Evolutionary conservation across 371 early-diverging fungal genomes (phyloP).

Genomic region (Syncephalastrum contaminatum): DNA sequence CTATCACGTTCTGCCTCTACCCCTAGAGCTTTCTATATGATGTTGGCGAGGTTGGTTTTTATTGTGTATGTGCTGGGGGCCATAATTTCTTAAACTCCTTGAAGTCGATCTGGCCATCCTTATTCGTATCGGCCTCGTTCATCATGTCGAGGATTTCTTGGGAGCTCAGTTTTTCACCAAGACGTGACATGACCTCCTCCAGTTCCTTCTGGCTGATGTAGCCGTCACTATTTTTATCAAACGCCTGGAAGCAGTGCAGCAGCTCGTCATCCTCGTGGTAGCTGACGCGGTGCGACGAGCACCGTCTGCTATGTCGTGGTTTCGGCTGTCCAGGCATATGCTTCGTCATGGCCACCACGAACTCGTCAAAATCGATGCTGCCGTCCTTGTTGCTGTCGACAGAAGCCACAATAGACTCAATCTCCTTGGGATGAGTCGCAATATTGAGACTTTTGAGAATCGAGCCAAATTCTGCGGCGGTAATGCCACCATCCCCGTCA

Average conservation of each 20-base stretch:
- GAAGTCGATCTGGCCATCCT: constrained; percentile 59
- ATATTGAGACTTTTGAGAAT: constrained; percentile 72
- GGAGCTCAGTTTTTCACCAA: constrained; percentile 66
- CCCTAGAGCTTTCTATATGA: too few relatives aligned
- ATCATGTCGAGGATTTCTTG: constrained; percentile 80
- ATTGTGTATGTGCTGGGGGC: background rate
- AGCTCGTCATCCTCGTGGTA: constrained; percentile 59
- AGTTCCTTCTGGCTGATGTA: constrained; percentile 65
- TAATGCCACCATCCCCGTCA: constrained; percentile 56
- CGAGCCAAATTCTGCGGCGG: constrained; percentile 55
- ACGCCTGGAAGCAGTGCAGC: constrained; percentile 62
- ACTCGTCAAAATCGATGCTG: constrained; percentile 63
- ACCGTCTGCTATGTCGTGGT: constrained; percentile 1
- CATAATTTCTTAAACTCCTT: constrained; percentile 39
- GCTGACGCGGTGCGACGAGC: constrained; percentile 4
- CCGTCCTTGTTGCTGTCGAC: constrained; percentile 43
- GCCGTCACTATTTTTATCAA: constrained; percentile 71
- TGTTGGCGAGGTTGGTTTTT: too few relatives aligned
- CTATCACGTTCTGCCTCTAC: too few relatives aligned
- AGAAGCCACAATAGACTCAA: constrained; percentile 49
- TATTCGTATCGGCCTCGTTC: constrained; percentile 70
- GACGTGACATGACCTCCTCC: constrained; percentile 60
- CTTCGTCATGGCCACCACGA: constrained; percentile 60
- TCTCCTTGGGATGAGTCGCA: constrained; percentile 58
- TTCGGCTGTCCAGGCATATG: constrained; percentile 42